These are phyloP conservation scores for Pseudocercospora pini-densiflorae DNA, from an alignment of 2,329 filamentous ascomycete genomes.

Conservation along the genomic window DNA sequence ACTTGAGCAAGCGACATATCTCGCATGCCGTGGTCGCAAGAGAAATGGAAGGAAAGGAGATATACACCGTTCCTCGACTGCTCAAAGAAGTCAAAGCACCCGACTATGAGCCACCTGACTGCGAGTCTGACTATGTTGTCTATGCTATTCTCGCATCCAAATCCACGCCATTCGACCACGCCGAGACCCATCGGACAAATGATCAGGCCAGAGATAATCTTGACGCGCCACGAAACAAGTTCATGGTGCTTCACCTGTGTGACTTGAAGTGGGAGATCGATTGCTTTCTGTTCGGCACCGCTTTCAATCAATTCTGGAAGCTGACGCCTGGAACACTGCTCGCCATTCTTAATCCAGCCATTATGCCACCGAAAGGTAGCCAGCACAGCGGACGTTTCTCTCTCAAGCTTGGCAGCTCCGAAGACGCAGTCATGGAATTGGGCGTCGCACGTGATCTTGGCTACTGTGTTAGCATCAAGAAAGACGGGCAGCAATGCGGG, in stretches of 20 bases:
- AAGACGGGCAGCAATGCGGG: conserved; percentile 79
- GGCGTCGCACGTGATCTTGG: conserved; percentile 83
- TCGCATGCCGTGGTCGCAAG: conserved; percentile 80
- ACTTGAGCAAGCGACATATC: conserved; percentile 81
- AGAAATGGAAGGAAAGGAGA: conserved; percentile 76
- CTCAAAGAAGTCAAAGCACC: conserved; percentile 81
- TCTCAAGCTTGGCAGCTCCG: conserved; percentile 81
- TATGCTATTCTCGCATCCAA: conserved; percentile 88
- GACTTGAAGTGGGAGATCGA: conserved; percentile 92
- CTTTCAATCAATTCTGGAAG: conserved; percentile 93
- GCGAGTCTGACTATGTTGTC: conserved; percentile 87
- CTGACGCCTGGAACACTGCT: conserved; percentile 88
- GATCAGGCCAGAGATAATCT: conserved; percentile 54
- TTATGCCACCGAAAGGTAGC: conserved; percentile 83
- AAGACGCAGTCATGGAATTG: conserved; percentile 88
- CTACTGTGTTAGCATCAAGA: conserved; percentile 83
- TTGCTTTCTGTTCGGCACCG: conserved; percentile 87
- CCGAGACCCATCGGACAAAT: conserved; percentile 51
- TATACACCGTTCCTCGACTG: conserved; percentile 78
- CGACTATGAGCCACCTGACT: conserved; percentile 76
- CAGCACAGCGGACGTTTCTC: conserved; percentile 83
- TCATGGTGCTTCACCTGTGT: conserved; percentile 87
- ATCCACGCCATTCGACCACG: conserved; percentile 73
- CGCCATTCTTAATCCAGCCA: conserved; percentile 86
- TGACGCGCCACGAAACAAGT: conserved; percentile 69